These are phyloP conservation scores for Vicia villosa DNA, from an alignment of 306 rosid genomes.

Conservation along the genomic window DNA sequence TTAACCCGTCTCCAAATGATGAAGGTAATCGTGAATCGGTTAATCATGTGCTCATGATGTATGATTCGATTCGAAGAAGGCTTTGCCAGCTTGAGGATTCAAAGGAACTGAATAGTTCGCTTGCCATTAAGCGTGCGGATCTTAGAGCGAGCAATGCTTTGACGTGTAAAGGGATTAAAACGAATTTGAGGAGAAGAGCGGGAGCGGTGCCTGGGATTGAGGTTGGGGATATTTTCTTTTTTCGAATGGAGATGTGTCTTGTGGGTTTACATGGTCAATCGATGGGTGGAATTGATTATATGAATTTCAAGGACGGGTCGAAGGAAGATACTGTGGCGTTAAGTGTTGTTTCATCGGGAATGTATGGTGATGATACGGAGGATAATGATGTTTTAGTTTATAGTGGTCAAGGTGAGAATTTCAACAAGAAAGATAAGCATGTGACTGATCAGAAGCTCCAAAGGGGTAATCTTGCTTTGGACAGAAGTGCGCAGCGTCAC, in stretches of 20 bases:
- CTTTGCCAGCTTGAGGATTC: conserved; percentile 63
- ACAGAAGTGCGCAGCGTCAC: conserved; percentile 48
- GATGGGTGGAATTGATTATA: conserved; percentile 72
- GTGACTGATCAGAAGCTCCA: conserved; percentile 68
- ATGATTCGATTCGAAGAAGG: conserved; percentile 63
- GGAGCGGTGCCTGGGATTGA: conserved; percentile 68
- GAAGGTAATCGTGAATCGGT: conserved; percentile 53
- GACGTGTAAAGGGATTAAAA: conserved; percentile 50
- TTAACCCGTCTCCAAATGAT: conserved; percentile 28
- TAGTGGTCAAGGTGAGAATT: conserved; percentile 69
- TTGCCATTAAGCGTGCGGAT: conserved; percentile 50
- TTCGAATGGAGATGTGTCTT: conserved; percentile 57
- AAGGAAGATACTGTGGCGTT: conserved; percentile 62
- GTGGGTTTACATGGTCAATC: conserved; percentile 70
- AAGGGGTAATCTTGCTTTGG: conserved; percentile 74
- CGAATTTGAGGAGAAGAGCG: conserved; percentile 55
- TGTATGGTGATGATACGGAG: conserved; percentile 55
- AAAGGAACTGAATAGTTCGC: conserved; percentile 32
- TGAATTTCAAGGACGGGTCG: conserved; percentile 39
- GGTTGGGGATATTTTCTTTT: conserved; percentile 68
- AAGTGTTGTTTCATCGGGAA: conserved; percentile 70
- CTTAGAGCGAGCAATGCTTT: conserved; percentile 54
- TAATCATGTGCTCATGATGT: conserved; percentile 48
- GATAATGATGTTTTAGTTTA: conserved; percentile 59
- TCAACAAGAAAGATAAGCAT: conserved; percentile 53